Evolutionary conservation across 83 land plant genomes (phyloP).

Genomic region (Picea mariana): DNA sequence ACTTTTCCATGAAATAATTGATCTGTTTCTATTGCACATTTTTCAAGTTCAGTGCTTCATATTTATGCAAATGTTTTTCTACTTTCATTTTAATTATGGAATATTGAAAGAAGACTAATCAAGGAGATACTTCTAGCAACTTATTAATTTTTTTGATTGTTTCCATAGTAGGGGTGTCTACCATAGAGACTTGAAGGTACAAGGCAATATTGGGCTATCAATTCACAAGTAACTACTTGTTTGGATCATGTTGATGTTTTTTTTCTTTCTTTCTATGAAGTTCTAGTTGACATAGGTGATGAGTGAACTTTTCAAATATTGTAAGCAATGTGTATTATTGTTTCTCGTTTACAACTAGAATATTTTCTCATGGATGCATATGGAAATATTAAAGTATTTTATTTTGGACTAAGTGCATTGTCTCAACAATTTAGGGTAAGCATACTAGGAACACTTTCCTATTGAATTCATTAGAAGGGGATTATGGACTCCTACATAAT

Average conservation of each 20-base stretch:
- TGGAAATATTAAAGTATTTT: constrained; percentile 74
- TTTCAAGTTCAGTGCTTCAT: neutral
- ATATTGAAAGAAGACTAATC: constrained; percentile 45
- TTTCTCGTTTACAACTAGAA: constrained; percentile 59
- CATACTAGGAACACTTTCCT: neutral
- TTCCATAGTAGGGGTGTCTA: constrained; percentile 69
- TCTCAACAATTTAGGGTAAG: constrained; percentile 70
- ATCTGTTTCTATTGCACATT: no score
- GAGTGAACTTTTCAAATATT: neutral
- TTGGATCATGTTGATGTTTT: neutral
- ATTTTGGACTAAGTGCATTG: constrained; percentile 83
- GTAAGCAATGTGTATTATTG: neutral
- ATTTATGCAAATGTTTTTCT: neutral
- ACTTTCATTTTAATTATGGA: constrained; percentile 41
- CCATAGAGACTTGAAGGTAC: constrained; percentile 77
- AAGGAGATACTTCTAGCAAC: constrained; percentile 63
- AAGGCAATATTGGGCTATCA: neutral
- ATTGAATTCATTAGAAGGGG: neutral
- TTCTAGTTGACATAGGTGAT: no score
- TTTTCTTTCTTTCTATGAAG: neutral
- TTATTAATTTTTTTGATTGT: constrained; percentile 61
- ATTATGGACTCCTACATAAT: no score
- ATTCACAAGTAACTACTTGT: neutral
- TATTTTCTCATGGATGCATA: constrained; percentile 67
- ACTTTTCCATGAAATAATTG: no score